Evolutionary conservation across 441 rosid genomes (phyloP).

Genomic region (Populus tomentosa): DNA sequence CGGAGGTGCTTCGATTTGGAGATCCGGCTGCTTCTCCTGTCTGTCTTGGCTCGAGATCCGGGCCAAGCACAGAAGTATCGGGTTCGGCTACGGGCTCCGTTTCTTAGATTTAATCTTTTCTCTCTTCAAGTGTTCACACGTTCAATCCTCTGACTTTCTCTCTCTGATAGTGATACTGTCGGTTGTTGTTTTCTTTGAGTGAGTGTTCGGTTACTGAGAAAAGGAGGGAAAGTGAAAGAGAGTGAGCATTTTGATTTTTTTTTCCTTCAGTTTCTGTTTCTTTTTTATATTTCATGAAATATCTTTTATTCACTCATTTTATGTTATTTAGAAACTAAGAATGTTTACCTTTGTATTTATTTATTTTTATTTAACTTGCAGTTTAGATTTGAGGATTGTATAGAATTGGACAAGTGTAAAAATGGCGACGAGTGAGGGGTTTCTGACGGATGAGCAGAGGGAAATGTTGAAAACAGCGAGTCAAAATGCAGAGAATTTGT

Average conservation of each 20-base stretch:
- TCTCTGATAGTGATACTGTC: background rate
- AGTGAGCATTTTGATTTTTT: slow-evolving; percentile 1
- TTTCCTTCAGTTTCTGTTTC: background rate
- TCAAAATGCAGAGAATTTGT: slow-evolving; percentile 42
- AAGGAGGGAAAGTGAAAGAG: slow-evolving; percentile 8
- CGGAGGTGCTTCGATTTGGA: slow-evolving; percentile 21
- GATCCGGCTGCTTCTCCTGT: slow-evolving; percentile 47
- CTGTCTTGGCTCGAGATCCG: slow-evolving; percentile 90
- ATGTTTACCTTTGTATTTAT: background rate
- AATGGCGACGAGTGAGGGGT: slow-evolving; percentile 79
- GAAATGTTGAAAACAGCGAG: slow-evolving; percentile 75
- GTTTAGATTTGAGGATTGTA: slow-evolving; percentile 9
- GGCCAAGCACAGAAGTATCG: slow-evolving; percentile 63
- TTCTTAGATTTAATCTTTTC: slow-evolving; percentile 15
- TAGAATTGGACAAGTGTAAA: slow-evolving; percentile 23
- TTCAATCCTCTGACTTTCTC: background rate
- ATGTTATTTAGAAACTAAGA: background rate
- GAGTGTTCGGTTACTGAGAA: slow-evolving; percentile 15
- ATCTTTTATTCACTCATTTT: background rate
- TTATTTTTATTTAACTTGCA: background rate
- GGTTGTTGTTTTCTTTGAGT: background rate
- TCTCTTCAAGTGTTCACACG: slow-evolving; percentile 9
- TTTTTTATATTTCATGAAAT: background rate
- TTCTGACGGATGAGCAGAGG: slow-evolving; percentile 84
- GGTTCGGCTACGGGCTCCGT: slow-evolving; percentile 22